Percentiles rank a stretch among this genome's conserved stretches.
Evolutionary conservation across 2,329 filamentous ascomycete species (phyloP).

Genomic region (Aspergillus sp.): DNA sequence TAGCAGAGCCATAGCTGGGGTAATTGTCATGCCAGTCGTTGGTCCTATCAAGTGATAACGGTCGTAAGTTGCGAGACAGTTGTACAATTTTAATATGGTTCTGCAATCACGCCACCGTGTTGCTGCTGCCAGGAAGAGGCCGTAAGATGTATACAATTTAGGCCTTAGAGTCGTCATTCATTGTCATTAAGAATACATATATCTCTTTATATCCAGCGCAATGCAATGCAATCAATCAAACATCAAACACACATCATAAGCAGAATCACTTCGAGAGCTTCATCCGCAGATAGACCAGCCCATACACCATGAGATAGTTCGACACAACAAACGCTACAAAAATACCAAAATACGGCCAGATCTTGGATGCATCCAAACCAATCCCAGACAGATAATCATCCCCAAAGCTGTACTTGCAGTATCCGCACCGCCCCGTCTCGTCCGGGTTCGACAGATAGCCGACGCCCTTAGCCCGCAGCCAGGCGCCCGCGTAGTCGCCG

Average conservation of each 20-base stretch:
- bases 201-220: too few relatives aligned
- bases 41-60: too few relatives aligned
- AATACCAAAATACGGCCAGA: conserved; percentile 35
- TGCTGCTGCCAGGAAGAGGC: too few relatives aligned
- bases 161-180: too few relatives aligned
- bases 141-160: too few relatives aligned
- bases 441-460: conserved; percentile 68
- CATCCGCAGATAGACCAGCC: conserved; percentile 31
- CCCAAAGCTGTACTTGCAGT: conserved; percentile 66
- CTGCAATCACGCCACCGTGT: too few relatives aligned
- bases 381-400: conserved; percentile 32
- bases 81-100: too few relatives aligned
- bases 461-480: conserved; percentile 62
- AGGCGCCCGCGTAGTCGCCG: conserved; percentile 68
- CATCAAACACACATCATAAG: too few relatives aligned
- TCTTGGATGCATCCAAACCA: conserved; percentile 29
- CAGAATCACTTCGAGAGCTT: conserved; percentile 18
- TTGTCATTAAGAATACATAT: too few relatives aligned
- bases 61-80: too few relatives aligned
- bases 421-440: conserved; percentile 64
- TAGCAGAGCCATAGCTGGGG: too few relatives aligned
- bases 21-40: too few relatives aligned
- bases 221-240: not conserved
- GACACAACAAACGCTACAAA: conserved; percentile 31
- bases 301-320: conserved; percentile 35